These are phyloP conservation scores for Suhomyces kilbournensis DNA, from an alignment of 805 yeast species.

Conservation along the genomic window DNA sequence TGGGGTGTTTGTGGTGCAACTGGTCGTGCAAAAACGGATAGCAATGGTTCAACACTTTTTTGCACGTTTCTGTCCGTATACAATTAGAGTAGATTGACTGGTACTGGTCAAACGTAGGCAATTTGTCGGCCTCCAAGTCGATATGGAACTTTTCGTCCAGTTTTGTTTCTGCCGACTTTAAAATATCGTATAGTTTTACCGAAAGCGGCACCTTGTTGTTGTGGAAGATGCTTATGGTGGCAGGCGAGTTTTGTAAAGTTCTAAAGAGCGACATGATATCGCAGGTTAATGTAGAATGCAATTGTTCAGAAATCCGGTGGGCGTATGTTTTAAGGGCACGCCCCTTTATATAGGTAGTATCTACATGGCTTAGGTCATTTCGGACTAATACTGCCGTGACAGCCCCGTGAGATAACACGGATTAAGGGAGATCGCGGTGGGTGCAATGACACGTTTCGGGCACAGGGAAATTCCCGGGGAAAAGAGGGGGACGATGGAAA, in stretches of 20 bases:
- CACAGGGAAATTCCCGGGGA: not conserved
- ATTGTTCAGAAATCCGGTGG: too few species aligned
- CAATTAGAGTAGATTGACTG: conserved; percentile 25
- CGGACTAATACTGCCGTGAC: conserved; percentile 3
- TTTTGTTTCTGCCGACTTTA: conserved; percentile 29
- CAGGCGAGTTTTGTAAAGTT: conserved; percentile 41
- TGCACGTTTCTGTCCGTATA: conserved; percentile 22
- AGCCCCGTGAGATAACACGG: conserved; percentile 2
- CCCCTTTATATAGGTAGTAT: not conserved
- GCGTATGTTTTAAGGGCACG: too few species aligned
- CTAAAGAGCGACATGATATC: conserved; percentile 44
- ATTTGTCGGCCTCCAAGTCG: conserved; percentile 35
- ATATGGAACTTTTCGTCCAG: conserved; percentile 33
- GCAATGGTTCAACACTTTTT: conserved; percentile 25
- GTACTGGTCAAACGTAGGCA: conserved; percentile 45
- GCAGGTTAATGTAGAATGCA: too few species aligned
- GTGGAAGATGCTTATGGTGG: conserved; percentile 41
- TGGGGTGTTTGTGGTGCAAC: conserved; percentile 9
- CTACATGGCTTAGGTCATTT: not conserved
- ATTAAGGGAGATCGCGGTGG: not conserved
- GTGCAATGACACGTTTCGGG: not conserved
- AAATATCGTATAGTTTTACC: conserved; percentile 26
- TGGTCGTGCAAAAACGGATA: conserved; percentile 38
- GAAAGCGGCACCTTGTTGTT: conserved; percentile 33
- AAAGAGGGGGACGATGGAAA: too few species aligned